phyloP scores from a whole-genome alignment of 768 basidiomycete species.

The Aureoboletus auriporus region DNA sequence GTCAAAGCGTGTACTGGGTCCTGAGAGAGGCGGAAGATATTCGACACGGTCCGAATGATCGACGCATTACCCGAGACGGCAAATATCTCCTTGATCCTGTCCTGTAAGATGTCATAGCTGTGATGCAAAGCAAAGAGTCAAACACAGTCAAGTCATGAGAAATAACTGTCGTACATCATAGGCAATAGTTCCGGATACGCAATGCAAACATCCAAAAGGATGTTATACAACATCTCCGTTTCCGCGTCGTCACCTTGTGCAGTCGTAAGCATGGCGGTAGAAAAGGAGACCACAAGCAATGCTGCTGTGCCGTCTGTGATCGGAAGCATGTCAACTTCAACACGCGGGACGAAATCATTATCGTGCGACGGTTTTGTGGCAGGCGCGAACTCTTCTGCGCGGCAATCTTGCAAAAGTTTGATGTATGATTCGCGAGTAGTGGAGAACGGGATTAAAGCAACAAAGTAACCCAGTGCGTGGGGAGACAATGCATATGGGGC shows the following conservation, averaged over 20 bases:
- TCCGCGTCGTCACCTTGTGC: slow-evolving; percentile 81
- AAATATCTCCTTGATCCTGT: slow-evolving; percentile 69
- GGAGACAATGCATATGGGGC: slow-evolving; percentile 43
- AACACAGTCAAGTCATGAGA: not conserved
- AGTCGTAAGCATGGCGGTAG: slow-evolving; percentile 67
- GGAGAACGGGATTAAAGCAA: slow-evolving; percentile 71
- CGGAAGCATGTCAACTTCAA: slow-evolving; percentile 57
- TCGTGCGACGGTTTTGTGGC: slow-evolving; percentile 37
- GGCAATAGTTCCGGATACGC: slow-evolving; percentile 69
- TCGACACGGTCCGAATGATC: slow-evolving; percentile 70
- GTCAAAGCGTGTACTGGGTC: slow-evolving; percentile 43
- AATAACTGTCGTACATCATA: slow-evolving; percentile 55
- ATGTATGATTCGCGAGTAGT: slow-evolving; percentile 54
- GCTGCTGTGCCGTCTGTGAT: slow-evolving; percentile 60
- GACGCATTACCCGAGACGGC: slow-evolving; percentile 66
- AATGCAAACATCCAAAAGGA: slow-evolving; percentile 68
- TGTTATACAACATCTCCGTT: slow-evolving; percentile 71
- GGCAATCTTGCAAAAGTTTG: slow-evolving; percentile 59
- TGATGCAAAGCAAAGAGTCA: slow-evolving; percentile 4
- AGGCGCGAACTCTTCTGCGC: slow-evolving; percentile 45
- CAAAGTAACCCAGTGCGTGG: slow-evolving; percentile 73
- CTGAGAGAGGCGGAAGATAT: slow-evolving; percentile 67
- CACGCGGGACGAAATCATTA: slow-evolving; percentile 44
- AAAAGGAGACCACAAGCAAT: slow-evolving; percentile 69
- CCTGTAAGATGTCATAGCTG: slow-evolving; percentile 75